phyloP scores from a whole-genome alignment of 164 flowering plant species.

The Aristolochia contorta region DNA sequence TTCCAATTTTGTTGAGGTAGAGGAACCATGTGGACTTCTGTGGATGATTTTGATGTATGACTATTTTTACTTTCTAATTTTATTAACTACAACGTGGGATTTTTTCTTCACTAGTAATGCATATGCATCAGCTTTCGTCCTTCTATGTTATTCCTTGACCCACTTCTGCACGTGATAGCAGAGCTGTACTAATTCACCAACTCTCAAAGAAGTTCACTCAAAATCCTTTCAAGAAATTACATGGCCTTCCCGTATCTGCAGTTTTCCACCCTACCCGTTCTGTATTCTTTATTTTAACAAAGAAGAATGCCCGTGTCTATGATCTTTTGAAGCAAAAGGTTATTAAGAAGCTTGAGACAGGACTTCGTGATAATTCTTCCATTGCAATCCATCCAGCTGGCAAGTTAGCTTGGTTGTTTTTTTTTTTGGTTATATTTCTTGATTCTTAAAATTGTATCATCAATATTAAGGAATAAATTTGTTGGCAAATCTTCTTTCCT shows the following conservation, averaged over 20 bases:
- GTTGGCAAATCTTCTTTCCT: background rate
- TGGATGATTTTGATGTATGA: too few species aligned
- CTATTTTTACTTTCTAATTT: too few species aligned
- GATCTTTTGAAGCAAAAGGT: constrained; percentile 65
- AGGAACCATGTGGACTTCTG: too few species aligned
- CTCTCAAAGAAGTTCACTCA: constrained; percentile 70
- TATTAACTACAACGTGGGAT: background rate
- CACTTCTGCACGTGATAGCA: constrained; percentile 58
- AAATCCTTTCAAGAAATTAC: constrained; percentile 62
- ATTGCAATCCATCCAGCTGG: constrained; percentile 92
- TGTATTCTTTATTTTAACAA: constrained; percentile 64
- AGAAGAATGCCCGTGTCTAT: constrained; percentile 80
- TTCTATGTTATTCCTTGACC: constrained; percentile 39
- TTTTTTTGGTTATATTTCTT: background rate
- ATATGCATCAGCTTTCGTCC: background rate
- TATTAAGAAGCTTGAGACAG: constrained; percentile 77
- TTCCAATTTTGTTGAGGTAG: too few species aligned
- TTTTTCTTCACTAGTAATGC: background rate
- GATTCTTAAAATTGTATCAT: background rate
- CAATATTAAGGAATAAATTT: background rate
- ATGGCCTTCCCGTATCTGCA: constrained; percentile 79
- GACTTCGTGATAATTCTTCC: constrained; percentile 85
- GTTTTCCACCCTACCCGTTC: constrained; percentile 84
- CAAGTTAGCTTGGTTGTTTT: constrained; percentile 11
- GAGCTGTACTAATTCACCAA: constrained; percentile 75